Percentiles rank a stretch among this genome's conserved stretches.
Conservation (phyloP, 2,329 filamentous ascomycete genomes). For the Neofusicoccum ribis region DNA sequence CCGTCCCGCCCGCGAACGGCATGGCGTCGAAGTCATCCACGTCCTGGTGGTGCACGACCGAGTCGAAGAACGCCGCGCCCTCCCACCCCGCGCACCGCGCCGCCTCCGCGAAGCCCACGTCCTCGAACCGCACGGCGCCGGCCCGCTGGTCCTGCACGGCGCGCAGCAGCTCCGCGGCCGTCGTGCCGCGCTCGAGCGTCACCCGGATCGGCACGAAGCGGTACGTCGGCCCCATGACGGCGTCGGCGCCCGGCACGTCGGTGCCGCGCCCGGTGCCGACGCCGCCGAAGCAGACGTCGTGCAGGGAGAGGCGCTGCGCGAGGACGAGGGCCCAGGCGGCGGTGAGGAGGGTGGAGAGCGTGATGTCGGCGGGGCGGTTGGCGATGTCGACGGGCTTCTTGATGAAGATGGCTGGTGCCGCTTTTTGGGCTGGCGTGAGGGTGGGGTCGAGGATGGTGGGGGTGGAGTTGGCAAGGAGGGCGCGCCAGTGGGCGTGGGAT, state of each 20-base stretch:
- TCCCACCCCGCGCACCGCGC: conserved; percentile 32
- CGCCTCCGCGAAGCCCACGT: conserved; percentile 39
- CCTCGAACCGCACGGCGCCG: conserved; percentile 35
- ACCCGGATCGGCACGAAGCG: conserved; percentile 67
- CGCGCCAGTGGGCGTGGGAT: conserved; percentile 59
- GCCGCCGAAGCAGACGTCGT: conserved; percentile 61
- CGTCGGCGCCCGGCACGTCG: conserved; percentile 55
- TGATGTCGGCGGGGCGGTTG: conserved; percentile 55
- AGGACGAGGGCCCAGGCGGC: conserved; percentile 67
- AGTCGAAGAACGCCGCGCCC: conserved; percentile 35
- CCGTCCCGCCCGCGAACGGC: conserved; percentile 37
- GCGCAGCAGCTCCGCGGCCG: conserved; percentile 34
- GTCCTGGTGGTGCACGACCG: conserved; percentile 41
- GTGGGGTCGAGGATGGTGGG: conserved; percentile 41
- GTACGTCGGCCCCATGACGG: conserved; percentile 65
- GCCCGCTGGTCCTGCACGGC: conserved; percentile 39
- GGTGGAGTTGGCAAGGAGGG: conserved; percentile 58
- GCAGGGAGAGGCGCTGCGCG: conserved; percentile 50
- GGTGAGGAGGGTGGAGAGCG: conserved; percentile 65
- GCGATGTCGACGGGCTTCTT: conserved; percentile 38
- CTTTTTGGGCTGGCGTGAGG: conserved; percentile 47
- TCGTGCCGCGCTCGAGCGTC: conserved; percentile 44
- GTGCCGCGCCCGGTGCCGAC: conserved; percentile 66
- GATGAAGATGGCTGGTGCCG: conserved; percentile 25
- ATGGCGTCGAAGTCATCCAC: conserved; percentile 58